These are phyloP conservation scores for Ophiostoma sp. DNA, from an alignment of 2,329 filamentous ascomycete species.

Conservation along the genomic window DNA sequence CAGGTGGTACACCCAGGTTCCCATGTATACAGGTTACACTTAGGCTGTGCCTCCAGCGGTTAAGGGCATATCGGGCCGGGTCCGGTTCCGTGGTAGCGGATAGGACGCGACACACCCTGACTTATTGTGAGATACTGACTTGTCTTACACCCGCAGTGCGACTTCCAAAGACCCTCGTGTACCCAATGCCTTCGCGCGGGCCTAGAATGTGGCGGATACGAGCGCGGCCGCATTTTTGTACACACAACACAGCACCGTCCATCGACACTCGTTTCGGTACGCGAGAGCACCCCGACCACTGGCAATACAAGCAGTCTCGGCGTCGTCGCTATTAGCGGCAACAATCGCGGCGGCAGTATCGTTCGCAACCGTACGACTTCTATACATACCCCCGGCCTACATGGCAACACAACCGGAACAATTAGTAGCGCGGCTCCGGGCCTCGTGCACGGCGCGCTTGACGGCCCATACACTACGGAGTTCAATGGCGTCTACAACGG, in stretches of 20 bases:
- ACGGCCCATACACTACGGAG: not conserved
- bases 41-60: not conserved
- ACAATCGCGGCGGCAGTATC: not conserved
- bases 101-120: not conserved
- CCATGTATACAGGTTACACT: not conserved
- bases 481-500: not conserved
- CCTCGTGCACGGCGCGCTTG: not conserved
- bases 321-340: not conserved
- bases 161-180: constrained; percentile 28
- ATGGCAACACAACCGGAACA: not conserved
- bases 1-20: not conserved
- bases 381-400: not conserved
- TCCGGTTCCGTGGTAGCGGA: not conserved
- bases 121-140: not conserved
- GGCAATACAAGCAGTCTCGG: not conserved
- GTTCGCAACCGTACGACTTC: not conserved
- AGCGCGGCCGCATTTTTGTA: constrained; percentile 28
- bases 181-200: constrained; percentile 27
- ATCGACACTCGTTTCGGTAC: constrained; percentile 17
- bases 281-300: constrained; percentile 16
- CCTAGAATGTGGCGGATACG: constrained; percentile 28
- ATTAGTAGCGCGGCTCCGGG: not conserved
- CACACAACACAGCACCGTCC: constrained; percentile 24
- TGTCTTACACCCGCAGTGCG: constrained; percentile 24
- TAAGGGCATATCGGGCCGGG: not conserved